Evolutionary conservation across 495 filamentous ascomycete genomes (phyloP).

Genomic region (Xylaria scruposa): DNA sequence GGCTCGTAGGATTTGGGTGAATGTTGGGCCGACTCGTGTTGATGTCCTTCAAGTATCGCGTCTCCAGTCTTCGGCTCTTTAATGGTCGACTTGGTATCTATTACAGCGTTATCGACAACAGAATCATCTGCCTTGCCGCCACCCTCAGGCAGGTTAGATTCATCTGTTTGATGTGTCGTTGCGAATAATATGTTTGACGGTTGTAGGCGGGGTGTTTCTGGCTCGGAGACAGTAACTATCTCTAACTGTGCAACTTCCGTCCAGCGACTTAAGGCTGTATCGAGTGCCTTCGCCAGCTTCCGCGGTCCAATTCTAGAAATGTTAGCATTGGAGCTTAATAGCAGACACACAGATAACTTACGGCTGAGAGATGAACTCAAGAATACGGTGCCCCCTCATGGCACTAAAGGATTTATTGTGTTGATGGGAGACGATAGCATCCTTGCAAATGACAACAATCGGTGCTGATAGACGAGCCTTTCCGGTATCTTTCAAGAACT

Average conservation of each 20-base stretch:
- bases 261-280: background rate
- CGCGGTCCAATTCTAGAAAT: background rate
- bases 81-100: background rate
- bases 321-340: background rate
- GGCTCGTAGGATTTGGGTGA: background rate
- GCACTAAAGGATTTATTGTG: background rate
- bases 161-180: background rate
- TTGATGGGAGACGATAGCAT: background rate
- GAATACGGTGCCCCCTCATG: background rate
- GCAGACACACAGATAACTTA: background rate
- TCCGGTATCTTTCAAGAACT: background rate
- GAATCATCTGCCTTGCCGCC: background rate
- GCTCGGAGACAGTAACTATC: background rate
- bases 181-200: background rate
- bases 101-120: background rate
- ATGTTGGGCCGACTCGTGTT: background rate
- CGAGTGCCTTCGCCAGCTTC: background rate
- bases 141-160: background rate
- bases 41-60: background rate
- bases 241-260: background rate
- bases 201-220: background rate
- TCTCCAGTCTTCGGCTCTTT: background rate
- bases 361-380: background rate
- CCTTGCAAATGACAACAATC: background rate
- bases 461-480: background rate